Conservation (phyloP, 306 rosid species). For the Sicyos baderoa region DNA sequence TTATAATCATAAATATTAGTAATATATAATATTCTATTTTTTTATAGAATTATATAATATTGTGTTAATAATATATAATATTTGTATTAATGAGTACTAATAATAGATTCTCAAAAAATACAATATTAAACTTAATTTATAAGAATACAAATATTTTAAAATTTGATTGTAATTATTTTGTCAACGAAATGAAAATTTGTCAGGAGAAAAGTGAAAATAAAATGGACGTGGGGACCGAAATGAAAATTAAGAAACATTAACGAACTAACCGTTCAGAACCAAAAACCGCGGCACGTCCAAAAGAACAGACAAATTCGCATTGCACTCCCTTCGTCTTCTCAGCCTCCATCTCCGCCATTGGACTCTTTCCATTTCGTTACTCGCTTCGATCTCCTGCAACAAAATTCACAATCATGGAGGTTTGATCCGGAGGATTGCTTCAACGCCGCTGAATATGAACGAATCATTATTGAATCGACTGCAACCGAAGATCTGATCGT, state of each 20-base stretch:
- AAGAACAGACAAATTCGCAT: slow-evolving; percentile 5
- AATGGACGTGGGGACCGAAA: background rate
- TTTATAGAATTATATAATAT: too few relatives aligned
- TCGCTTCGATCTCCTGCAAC: background rate
- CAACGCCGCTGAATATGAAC: background rate
- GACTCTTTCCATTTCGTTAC: slow-evolving; percentile 10
- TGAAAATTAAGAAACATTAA: slow-evolving; percentile 8
- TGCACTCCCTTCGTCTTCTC: slow-evolving; percentile 11
- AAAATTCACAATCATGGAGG: background rate
- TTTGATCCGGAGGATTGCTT: background rate
- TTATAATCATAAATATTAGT: too few relatives aligned
- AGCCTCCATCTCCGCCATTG: slow-evolving; percentile 8
- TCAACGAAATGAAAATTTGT: too few relatives aligned
- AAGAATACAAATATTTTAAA: too few relatives aligned
- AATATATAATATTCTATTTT: too few relatives aligned
- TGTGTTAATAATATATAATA: too few relatives aligned
- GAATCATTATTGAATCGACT: background rate
- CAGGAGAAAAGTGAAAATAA: background rate
- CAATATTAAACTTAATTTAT: too few relatives aligned
- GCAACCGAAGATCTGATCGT: background rate
- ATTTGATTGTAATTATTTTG: too few relatives aligned
- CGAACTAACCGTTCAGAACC: slow-evolving; percentile 19
- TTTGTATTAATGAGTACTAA: too few relatives aligned
- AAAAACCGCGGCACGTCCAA: slow-evolving; percentile 13
- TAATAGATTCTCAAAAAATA: too few relatives aligned